A percentile compares a stretch with the other conserved stretches of the same genome.
Conservation (phyloP, 2,329 filamentous ascomycete genomes). For the Scortechinia acanthostroma region DNA sequence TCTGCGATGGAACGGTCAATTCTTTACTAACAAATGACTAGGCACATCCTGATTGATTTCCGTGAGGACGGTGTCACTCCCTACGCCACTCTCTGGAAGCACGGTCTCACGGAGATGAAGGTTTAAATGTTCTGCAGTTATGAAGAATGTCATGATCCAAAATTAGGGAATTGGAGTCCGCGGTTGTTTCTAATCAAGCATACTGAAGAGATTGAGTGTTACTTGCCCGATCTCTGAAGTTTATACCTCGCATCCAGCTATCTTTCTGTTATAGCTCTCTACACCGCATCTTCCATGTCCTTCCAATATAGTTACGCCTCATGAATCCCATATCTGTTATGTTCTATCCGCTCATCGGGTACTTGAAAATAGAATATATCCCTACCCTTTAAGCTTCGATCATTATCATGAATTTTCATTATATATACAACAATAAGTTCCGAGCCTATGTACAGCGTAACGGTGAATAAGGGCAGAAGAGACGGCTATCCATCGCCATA, state of each 20-base stretch:
- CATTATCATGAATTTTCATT: background rate
- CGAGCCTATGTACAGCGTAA: background rate
- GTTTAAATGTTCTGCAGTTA: background rate
- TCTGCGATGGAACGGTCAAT: background rate
- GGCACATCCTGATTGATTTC: conserved; percentile 3
- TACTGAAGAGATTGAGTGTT: too few relatives aligned
- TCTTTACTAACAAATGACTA: background rate
- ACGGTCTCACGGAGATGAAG: conserved; percentile 2
- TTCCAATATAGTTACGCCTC: background rate
- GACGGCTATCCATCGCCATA: too few relatives aligned
- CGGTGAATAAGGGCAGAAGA: too few relatives aligned
- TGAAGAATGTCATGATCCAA: too few relatives aligned
- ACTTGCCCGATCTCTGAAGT: too few relatives aligned
- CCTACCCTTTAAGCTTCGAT: background rate
- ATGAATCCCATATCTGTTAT: conserved; percentile 1
- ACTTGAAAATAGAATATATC: too few relatives aligned
- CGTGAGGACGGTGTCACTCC: conserved; percentile 3
- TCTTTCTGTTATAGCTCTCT: background rate
- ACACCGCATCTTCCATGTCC: conserved; percentile 1
- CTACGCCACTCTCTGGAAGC: conserved; percentile 2
- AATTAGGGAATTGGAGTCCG: too few relatives aligned
- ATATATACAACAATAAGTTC: background rate
- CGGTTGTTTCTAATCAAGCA: too few relatives aligned
- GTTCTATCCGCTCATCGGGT: too few relatives aligned
- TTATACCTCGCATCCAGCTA: background rate